These are phyloP conservation scores for Dalechampia spathulata DNA, from an alignment of 441 rosid genomes.

Conservation along the genomic window DNA sequence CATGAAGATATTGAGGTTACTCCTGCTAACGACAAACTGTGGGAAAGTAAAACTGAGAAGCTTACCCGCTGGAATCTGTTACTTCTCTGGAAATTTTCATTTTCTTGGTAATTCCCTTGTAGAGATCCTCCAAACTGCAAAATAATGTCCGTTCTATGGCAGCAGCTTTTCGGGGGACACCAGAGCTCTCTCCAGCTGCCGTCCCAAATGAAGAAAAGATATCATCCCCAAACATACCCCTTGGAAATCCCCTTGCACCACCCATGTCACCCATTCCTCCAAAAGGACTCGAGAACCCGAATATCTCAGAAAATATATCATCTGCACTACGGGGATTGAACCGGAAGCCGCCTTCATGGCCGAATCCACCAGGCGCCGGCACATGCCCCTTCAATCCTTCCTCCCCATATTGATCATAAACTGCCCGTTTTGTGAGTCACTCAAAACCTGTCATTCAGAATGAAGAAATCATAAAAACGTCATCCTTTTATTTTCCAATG, in stretches of 20 bases:
- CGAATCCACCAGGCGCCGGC: slow-evolving; percentile 58
- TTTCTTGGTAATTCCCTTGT: slow-evolving; percentile 69
- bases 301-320: slow-evolving; percentile 73
- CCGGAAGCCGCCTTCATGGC: slow-evolving; percentile 29
- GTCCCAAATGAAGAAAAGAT: slow-evolving; percentile 40
- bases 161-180: slow-evolving; percentile 42
- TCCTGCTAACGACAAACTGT: too few relatives aligned
- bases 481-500: too few relatives aligned
- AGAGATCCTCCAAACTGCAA: slow-evolving; percentile 74
- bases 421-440: slow-evolving; percentile 71
- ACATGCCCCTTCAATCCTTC: slow-evolving; percentile 72
- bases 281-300: slow-evolving; percentile 54
- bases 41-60: neutral
- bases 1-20: too few relatives aligned
- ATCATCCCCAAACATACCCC: slow-evolving; percentile 58
- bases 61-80: slow-evolving; percentile 48
- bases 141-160: slow-evolving; percentile 55
- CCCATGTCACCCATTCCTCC: slow-evolving; percentile 50
- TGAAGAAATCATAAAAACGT: neutral
- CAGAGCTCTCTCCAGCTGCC: slow-evolving; percentile 43
- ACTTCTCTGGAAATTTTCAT: slow-evolving; percentile 78
- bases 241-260: slow-evolving; percentile 37
- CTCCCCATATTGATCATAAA: slow-evolving; percentile 80
- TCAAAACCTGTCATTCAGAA: slow-evolving; percentile 49
- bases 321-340: slow-evolving; percentile 69